Base-by-base conservation (phyloP, 148 eudicot genomes). In the Spergularia marina region DNA sequence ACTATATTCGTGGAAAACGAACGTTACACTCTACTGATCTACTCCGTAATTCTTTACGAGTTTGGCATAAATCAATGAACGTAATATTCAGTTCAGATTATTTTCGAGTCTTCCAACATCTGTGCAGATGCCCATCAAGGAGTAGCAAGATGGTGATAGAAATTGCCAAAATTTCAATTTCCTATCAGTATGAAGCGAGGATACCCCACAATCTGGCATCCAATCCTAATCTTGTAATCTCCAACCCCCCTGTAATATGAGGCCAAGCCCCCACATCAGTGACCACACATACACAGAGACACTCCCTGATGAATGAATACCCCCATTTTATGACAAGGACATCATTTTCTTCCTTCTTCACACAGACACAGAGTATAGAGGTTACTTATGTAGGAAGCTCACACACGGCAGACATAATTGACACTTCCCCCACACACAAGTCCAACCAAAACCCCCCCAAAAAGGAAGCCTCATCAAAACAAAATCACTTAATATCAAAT, bases 331-430 rank as follows among this genome's bases (percentile, higher is more conserved):
- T 63, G 76, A 78, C 40, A 64, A 21, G 6, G 81, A 72, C 76
- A 23, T 18, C 21, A 58, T 30, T 30, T n/a, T 36, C 49, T 53
- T 58, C 44, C 3, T 57, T 10, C 8, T 56, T 25, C 58, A 16
- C 14, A 30, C 36, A 30, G 36, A 30, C 36, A 30, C 36, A 30
- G 36, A 30, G 36, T 30, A 30, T 30, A 30, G 36, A 30, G 36
- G 36, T 3, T 55, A 40, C 25, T 36, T n/a, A 76, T 12, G 68
- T 78, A 65, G 51, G 73, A 78, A 72, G 59, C 77, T 73, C 59
- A 12, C 21, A 73, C 81, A 79, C 81, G 81, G 81, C 72, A 79
- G 16, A 78, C 49, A 58, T 68, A 30, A 78, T 78, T 73, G 68
- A 78, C 73, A 78, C 77, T 65, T 55, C 25, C 59, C 64, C 47